Evolutionary conservation across 768 basidiomycete genomes (phyloP), one percentile per base, ranked within the genome.

Genomic region (Trichaptum fuscoviolaceum): DNA sequence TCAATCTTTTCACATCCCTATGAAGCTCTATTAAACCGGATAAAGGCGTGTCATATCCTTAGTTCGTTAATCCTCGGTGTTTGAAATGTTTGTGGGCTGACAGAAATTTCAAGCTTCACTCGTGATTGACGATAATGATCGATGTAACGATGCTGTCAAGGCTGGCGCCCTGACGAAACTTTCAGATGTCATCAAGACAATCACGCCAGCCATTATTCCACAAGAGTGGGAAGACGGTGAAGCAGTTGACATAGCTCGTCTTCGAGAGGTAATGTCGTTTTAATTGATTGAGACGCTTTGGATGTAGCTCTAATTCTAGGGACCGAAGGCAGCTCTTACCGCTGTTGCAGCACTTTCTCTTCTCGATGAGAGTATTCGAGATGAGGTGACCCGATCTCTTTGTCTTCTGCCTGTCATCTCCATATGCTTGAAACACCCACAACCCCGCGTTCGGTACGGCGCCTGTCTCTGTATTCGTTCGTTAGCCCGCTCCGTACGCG

Each of bases 381-480:
- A 88, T 1, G 78, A 83, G 27, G 77, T 96, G 25, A 85, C 90
- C 1, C 88, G 90, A 70, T 80, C 79, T 12, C 80, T 84, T 12
- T 79, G 78, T 1, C 76, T 93, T 61, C 76, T 91, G 26, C 83
- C 84, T 5, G 75, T 82, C 26, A 75, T 93, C 35, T 81, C 85
- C 66, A 71, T 75, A 1, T 84, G 84, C 15, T 81, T 95, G 8
- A 69, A 80, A 0, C 88, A 92, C 64, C 82, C 80, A 0, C 84
- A 89, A 65, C 80, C 87, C 18, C 92, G 91, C 0, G 89, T 96
- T 2, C 86, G 95, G 7, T 92, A 91, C 59, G 93, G 92, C 0
- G 91, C 92, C 0, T 95, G 93, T 71, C 95, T 96, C 70, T 91
- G 90, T 69, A 83, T 93, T 0, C 81, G 95, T 18, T 90, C 91